Base-by-base conservation (phyloP, 2,329 filamentous ascomycete species). In the Colletotrichum aenigma region DNA sequence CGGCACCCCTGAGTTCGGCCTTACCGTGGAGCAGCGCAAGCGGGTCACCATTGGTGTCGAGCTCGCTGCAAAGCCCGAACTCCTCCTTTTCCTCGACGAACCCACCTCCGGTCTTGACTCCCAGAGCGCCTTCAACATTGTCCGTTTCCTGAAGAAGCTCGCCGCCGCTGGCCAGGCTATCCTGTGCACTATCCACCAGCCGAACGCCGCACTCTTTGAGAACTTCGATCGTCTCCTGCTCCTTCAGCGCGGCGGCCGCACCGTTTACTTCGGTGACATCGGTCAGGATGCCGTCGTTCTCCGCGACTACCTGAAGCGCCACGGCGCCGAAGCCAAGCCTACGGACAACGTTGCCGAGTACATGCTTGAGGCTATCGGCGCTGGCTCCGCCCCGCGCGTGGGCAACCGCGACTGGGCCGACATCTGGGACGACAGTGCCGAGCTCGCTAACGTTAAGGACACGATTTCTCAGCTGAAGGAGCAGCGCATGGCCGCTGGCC, bases 41-140 rank as follows among this genome's bases (percentile, higher is more conserved):
- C 94, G 95, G 80, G 91, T 98, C n/a, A 98, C 96, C 1, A 98
- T 98, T 75, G 96, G 95, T 79, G 95, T 98, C 12, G 96, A 98
- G 82, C 89, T 98, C 9, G 95, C 95, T 10, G 96, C 96, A 18
- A 97, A 94, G 84, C 94, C 94, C 2, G 91, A 95, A 78, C 87
- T 96, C 7, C 88, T 96, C 2, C 89, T 96, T 26, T 96, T 96
- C 88, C 86, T 96, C 48, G 94, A 96, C 78, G 94, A 96, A 83
- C 94, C 94, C 0, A 96, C 94, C 0, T 94, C 92, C 3, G 94
- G 94, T 71, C 90, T 96, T 2, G 93, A 94, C 81, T 92, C 89
- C 34, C 92, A 94, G 80, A 92, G 90, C 72, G 93, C 94, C 21
- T 95, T 93, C 86, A 94, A 94, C 83, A 95, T 95, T 78, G 92